These are phyloP conservation scores for Desmodesmus armatus DNA, from an alignment of 139 green algal species.

Conservation along the genomic window DNA sequence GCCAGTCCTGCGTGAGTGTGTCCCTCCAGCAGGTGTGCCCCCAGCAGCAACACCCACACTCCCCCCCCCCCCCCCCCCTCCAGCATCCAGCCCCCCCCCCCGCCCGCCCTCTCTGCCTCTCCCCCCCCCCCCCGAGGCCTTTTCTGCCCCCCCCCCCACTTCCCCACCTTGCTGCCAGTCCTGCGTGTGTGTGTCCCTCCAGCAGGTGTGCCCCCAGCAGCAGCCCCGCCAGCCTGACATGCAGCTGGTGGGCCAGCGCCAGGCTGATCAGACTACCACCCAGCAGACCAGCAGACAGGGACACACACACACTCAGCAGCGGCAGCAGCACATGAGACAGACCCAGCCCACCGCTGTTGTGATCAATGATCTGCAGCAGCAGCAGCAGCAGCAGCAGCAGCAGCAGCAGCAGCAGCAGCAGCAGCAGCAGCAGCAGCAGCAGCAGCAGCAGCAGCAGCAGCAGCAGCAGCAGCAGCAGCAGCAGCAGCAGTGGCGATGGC, in stretches of 20 bases:
- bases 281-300: constrained; percentile 22
- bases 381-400: neutral
- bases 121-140: too few relatives aligned
- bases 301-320: constrained; percentile 36
- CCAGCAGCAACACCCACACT: neutral
- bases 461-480: too few relatives aligned
- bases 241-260: constrained; percentile 41
- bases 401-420: too few relatives aligned
- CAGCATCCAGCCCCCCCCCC: too few relatives aligned
- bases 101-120: too few relatives aligned
- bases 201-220: neutral
- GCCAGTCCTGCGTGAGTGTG: neutral
- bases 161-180: neutral
- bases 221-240: constrained; percentile 38
- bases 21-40: neutral
- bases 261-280: constrained; percentile 31
- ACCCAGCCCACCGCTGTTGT: neutral
- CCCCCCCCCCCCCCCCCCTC: too few relatives aligned
- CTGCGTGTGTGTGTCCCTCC: neutral
- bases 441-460: too few relatives aligned
- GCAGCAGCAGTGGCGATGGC: too few relatives aligned
- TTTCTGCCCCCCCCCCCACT: neutral
- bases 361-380: constrained; percentile 12
- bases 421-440: too few relatives aligned
- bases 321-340: constrained; percentile 13